phyloP scores from a whole-genome alignment of 805 yeast species.

The Yarrowia porcina region DNA sequence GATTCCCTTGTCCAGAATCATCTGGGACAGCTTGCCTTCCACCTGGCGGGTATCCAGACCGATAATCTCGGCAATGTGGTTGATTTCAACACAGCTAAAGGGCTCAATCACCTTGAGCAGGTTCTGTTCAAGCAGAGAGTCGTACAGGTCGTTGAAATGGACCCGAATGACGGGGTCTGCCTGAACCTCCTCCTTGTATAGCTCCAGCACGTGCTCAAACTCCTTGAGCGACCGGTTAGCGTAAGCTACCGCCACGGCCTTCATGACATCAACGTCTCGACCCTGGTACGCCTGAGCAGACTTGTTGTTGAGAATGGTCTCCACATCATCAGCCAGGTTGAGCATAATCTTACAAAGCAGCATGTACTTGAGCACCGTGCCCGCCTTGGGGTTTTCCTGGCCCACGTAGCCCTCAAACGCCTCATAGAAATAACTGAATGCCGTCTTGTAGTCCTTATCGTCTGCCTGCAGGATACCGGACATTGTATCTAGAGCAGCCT shows the following conservation, averaged over 20 bases:
- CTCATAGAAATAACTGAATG: slow-evolving; percentile 91
- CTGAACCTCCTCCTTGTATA: slow-evolving; percentile 67
- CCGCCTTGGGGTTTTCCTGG: slow-evolving; percentile 49
- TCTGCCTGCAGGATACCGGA: slow-evolving; percentile 95
- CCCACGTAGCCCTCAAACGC: slow-evolving; percentile 87
- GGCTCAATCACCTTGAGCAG: slow-evolving; percentile 93
- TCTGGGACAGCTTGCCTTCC: slow-evolving; percentile 91
- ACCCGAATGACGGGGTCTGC: slow-evolving; percentile 85
- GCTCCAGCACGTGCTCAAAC: slow-evolving; percentile 75
- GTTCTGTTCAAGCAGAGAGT: slow-evolving; percentile 88
- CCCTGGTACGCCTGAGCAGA: slow-evolving; percentile 70
- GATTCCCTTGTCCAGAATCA: slow-evolving; percentile 94
- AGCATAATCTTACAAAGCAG: slow-evolving; percentile 90
- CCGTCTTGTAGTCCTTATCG: slow-evolving; percentile 94
- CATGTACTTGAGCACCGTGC: slow-evolving; percentile 86
- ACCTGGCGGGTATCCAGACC: slow-evolving; percentile 85
- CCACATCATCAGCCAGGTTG: slow-evolving; percentile 80
- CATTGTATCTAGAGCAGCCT: slow-evolving; percentile 93
- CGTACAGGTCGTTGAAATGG: slow-evolving; percentile 90
- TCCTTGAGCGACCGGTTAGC: slow-evolving; percentile 85
- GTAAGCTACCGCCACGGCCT: slow-evolving; percentile 85
- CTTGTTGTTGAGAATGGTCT: slow-evolving; percentile 71
- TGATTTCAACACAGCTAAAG: slow-evolving; percentile 89
- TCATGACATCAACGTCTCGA: slow-evolving; percentile 91
- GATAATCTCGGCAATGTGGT: slow-evolving; percentile 80